Evolutionary conservation across 2,329 filamentous ascomycete genomes (phyloP), one percentile per base, ranked within the genome.

Genomic region (Paramyrothecium sp.): DNA sequence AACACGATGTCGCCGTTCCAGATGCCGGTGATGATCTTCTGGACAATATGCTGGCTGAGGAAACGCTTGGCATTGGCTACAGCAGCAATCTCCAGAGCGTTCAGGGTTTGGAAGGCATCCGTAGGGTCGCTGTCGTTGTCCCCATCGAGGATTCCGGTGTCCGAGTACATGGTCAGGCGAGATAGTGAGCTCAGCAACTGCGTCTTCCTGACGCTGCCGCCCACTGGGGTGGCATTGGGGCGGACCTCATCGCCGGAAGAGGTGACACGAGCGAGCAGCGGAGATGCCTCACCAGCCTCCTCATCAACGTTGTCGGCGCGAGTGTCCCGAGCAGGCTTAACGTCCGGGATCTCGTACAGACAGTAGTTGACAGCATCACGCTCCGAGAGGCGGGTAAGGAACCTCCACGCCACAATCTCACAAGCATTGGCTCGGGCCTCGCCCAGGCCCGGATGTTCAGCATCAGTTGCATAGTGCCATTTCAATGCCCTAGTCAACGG

Each of bases 1-100:
- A 96, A 95, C 41, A 93, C 84, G 59, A 96, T 92, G 62, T 93
- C 88, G 50, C 92, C 92, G 61, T 88, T 86, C 91, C 92, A 96
- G 55, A 96, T 90, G 52, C 89, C 89, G 50, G 89, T 89, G 60
- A 96, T 85, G 62, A 96, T 89, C 66, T 89, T 90, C 69, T 96
- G 92, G 12, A 96, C 89, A 3, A 90, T 84, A 58, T 83, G 82
- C 71, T 96, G 91, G 67, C 88, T 89, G 38, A 96, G 81, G 64
- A 96, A 96, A 50, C 89, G 89, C 75, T 96, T 96, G 30, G 91
- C 90, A 58, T 90, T 83, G 13, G 89, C 89, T 20, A 96, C 86
- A 50, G 89, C 88, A 23, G 91, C 92, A 66, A 96, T 93, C 69
- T 96, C 92, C 17, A 98, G 80, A 2, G 91, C 92, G 70, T 95